Conservation (phyloP, 2,329 filamentous ascomycete genomes). For the Xylaria sp. region DNA sequence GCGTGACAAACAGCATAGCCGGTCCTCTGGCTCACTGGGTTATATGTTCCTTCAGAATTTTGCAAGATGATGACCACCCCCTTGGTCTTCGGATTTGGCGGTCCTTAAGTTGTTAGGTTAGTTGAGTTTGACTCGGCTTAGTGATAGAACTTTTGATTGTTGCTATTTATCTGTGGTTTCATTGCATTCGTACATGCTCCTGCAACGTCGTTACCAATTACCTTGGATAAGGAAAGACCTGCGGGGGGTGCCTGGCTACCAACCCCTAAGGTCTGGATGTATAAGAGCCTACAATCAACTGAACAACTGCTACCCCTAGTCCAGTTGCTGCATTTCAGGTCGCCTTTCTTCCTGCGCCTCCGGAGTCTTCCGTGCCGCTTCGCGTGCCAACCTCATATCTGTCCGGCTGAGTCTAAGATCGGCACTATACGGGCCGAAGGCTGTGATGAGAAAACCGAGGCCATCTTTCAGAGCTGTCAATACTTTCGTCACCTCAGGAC, state of each 20-base stretch:
- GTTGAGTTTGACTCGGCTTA: not conserved
- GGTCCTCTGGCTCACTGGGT: too few species aligned
- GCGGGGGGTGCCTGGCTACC: too few species aligned
- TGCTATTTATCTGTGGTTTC: not conserved
- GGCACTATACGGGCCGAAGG: constrained; percentile 79
- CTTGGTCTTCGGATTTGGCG: too few species aligned
- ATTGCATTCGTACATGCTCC: constrained; percentile 5
- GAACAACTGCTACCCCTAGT: constrained; percentile 43
- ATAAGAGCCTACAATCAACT: not conserved
- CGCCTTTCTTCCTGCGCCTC: constrained; percentile 37
- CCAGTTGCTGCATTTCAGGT: constrained; percentile 50
- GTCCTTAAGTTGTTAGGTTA: too few species aligned
- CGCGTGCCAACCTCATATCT: constrained; percentile 79
- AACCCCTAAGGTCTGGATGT: not conserved
- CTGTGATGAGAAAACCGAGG: constrained; percentile 72
- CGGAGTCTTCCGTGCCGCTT: constrained; percentile 63
- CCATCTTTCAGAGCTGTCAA: constrained; percentile 72
- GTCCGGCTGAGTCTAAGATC: constrained; percentile 75
- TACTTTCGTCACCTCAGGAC: constrained; percentile 77
- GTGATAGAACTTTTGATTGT: not conserved
- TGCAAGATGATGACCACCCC: not conserved
- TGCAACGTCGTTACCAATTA: not conserved
- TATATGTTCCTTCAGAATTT: too few species aligned
- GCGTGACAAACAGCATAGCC: not conserved
- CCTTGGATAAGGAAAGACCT: not conserved